Conservation (phyloP, 208 protist species). For the Leptomonas pyrrhocoris region DNA sequence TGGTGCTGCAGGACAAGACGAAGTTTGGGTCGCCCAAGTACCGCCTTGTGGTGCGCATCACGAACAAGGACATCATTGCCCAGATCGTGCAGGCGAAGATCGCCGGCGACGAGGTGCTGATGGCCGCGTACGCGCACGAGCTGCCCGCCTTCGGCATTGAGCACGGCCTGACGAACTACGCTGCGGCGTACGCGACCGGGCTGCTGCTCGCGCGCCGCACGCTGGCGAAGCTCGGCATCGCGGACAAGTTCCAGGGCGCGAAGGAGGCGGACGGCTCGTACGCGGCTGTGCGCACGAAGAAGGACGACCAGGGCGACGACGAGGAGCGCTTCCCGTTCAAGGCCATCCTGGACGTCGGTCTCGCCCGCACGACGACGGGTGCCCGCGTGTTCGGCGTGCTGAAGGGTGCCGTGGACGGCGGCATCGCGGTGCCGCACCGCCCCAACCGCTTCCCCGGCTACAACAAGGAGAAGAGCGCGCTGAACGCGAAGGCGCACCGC, state of each 20-base stretch:
- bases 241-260: slow-evolving; percentile 93
- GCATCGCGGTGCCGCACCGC: slow-evolving; percentile 97
- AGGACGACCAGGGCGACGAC: slow-evolving; percentile 85
- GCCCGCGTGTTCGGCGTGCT: slow-evolving; percentile 93
- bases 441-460: slow-evolving; percentile 97
- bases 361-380: slow-evolving; percentile 97
- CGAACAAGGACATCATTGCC: slow-evolving; percentile 97
- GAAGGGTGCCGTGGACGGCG: slow-evolving; percentile 98
- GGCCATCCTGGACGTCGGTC: slow-evolving; percentile 97
- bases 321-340: slow-evolving; percentile 96
- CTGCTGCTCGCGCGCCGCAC: slow-evolving; percentile 97
- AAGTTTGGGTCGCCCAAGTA: slow-evolving; percentile 99
- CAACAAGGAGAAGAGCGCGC: slow-evolving; percentile 86
- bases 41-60: slow-evolving; percentile 97
- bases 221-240: slow-evolving; percentile 95
- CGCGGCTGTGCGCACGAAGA: slow-evolving; percentile 75
- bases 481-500: slow-evolving; percentile 93
- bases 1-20: slow-evolving; percentile 99
- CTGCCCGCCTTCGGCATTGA: slow-evolving; percentile 96
- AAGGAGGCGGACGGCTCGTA: slow-evolving; percentile 90
- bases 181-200: slow-evolving; percentile 97
- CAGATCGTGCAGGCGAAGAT: slow-evolving; percentile 98
- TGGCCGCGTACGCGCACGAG: slow-evolving; percentile 97
- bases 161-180: slow-evolving; percentile 98
- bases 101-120: slow-evolving; percentile 94